phyloP scores from a whole-genome alignment of 148 eudicot genomes.

The Rhododendron ferrugineum region DNA sequence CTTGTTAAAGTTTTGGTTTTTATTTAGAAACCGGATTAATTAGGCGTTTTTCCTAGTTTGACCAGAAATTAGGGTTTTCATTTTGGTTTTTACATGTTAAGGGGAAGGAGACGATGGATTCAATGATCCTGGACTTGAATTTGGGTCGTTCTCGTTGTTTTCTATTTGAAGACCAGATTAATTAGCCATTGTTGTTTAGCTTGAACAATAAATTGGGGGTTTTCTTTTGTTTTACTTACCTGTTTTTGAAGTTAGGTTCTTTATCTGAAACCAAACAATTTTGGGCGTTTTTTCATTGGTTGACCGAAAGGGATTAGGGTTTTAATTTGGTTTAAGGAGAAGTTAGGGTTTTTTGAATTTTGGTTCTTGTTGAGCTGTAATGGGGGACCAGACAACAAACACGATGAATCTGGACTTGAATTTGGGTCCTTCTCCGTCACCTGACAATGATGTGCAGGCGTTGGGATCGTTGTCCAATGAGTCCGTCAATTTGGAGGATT shows the following conservation, averaged over 20 bases:
- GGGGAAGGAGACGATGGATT: not conserved
- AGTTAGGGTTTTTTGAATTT: not conserved
- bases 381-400: not conserved
- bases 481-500: slow-evolving; percentile 24
- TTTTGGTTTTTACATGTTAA: not conserved
- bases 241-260: not conserved
- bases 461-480: slow-evolving; percentile 16
- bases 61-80: not conserved
- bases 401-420: slow-evolving; percentile 43
- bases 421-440: slow-evolving; percentile 24
- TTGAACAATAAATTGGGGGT: not conserved
- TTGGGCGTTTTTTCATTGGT: not conserved
- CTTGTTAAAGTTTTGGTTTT: not conserved
- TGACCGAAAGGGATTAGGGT: not conserved
- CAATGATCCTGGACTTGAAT: not conserved
- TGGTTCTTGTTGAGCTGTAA: not conserved
- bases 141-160: not conserved
- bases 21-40: not conserved
- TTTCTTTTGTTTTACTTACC: not conserved
- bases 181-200: not conserved
- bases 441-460: slow-evolving; percentile 9
- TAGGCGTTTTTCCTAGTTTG: not conserved
- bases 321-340: not conserved
- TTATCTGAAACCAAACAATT: not conserved
- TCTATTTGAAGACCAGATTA: not conserved